These are phyloP conservation scores for Kluyveromyces lactis DNA, from an alignment of 805 yeast genomes.

Conservation along the genomic window DNA sequence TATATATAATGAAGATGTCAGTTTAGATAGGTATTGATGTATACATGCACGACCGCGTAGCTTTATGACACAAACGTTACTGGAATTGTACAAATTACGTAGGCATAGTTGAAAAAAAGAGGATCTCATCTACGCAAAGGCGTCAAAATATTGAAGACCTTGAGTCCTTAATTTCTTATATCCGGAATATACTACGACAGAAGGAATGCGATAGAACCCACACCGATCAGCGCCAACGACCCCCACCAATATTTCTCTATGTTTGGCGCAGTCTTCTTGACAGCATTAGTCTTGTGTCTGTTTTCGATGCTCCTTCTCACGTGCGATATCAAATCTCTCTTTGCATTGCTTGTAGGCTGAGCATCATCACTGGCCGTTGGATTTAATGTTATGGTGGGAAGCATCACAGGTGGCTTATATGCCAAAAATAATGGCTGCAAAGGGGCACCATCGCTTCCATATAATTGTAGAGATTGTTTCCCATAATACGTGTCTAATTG, in stretches of 20 bases:
- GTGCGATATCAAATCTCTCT: constrained; percentile 32
- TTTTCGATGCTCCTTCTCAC: constrained; percentile 74
- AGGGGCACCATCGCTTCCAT: constrained; percentile 69
- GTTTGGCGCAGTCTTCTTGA: constrained; percentile 18
- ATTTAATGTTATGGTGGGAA: constrained; percentile 85
- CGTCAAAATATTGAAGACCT: no score
- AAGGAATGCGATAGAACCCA: constrained; percentile 24
- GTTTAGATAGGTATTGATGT: no score
- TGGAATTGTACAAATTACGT: no score
- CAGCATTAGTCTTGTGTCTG: constrained; percentile 70
- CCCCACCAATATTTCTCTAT: constrained; percentile 21
- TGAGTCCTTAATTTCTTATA: no score
- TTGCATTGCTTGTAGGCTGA: constrained; percentile 31
- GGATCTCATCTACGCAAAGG: no score
- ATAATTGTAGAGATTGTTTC: constrained; percentile 62
- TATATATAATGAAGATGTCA: no score
- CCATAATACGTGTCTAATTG: constrained; percentile 77
- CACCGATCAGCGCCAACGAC: constrained; percentile 19
- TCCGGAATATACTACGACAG: constrained; percentile 2
- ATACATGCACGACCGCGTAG: no score
- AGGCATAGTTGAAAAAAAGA: no score
- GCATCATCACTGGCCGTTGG: constrained; percentile 50
- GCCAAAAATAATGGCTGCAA: constrained; percentile 87
- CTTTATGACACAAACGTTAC: no score
- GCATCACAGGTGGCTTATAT: constrained; percentile 91